Base-by-base conservation (phyloP, 75 land plant genomes). In the Adiantum capillusveneris region DNA sequence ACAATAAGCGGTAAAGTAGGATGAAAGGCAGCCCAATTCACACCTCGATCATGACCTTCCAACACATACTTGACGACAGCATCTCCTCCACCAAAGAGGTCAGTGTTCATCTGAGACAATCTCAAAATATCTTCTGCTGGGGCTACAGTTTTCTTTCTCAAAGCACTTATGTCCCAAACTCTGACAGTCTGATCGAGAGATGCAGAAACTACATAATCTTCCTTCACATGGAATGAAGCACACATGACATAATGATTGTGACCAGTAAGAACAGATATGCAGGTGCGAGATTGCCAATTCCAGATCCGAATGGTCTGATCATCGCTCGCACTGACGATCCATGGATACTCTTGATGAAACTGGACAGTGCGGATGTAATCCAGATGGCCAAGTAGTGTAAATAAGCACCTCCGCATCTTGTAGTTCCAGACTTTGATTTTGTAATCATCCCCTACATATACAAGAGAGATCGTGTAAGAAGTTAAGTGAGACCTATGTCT, bases 371-470 rank as follows among this genome's bases (percentile, higher is more conserved):
- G 75, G 44, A 84, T 84, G 57, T 81, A 81, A 50, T 84, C 87
- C 42, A 83, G 77, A 56, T 83, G 86, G 18, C 86, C 86, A 46
- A 77, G 65, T 42, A 83, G 71, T 0, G 86, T 83, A 64, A 83
- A 83, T 19, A 83, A 56, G 62, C 86, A 80, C 18, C 78, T 45
- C 29, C 84, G 74, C 72, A 70, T 27, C 77, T 83, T 83, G 66
- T 83, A 83, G 62, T 83, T 83, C 86, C 86, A 83, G 6, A 83
- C 84, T 42, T 81, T 83, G 29, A 83, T 81, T 65, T 83, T 83
- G 52, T 74, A 83, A 66, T 83, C 86, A 77, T 83, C 86, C 29
- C 86, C 86, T 83, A 66, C 29, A 76, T 46, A 39, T 50, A 0
- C 24, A 18, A 58, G 43, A 41, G 43, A 41, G 14, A 41, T 41